Conservation (phyloP, 129 eudicot species). For the Centrapalus pauciflorus region DNA sequence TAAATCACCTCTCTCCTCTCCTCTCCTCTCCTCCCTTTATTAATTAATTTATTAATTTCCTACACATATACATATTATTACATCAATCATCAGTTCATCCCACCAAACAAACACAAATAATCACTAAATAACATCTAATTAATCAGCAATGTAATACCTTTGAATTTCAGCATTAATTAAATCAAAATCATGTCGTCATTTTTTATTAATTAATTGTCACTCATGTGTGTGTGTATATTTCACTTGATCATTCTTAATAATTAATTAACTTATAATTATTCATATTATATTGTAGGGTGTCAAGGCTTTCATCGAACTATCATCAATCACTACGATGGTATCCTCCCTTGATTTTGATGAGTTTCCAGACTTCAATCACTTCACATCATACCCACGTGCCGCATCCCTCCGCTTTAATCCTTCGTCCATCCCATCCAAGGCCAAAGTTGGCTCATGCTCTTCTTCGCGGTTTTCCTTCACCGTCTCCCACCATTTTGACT, state of each 20-base stretch:
- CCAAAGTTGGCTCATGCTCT: constrained; percentile 63
- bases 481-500: constrained; percentile 74
- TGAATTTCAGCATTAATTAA: too few relatives aligned
- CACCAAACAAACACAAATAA: neutral
- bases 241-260: too few relatives aligned
- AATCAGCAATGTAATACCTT: too few relatives aligned
- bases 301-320: constrained; percentile 80
- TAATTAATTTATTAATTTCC: too few relatives aligned
- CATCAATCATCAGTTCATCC: neutral
- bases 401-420: constrained; percentile 75
- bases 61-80: neutral
- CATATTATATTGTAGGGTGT: constrained; percentile 96
- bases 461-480: constrained; percentile 92
- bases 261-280: too few relatives aligned
- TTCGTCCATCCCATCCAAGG: constrained; percentile 45
- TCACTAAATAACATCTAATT: neutral
- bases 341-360: constrained; percentile 87
- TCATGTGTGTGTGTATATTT: too few relatives aligned
- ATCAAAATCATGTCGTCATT: too few relatives aligned
- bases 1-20: neutral
- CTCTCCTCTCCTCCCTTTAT: too few relatives aligned
- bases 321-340: constrained; percentile 51
- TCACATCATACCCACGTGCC: constrained; percentile 69
- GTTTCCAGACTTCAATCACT: constrained; percentile 58
- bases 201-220: too few relatives aligned